Conservation (phyloP, 345 rosid genomes). For the Euclidium syriacum region DNA sequence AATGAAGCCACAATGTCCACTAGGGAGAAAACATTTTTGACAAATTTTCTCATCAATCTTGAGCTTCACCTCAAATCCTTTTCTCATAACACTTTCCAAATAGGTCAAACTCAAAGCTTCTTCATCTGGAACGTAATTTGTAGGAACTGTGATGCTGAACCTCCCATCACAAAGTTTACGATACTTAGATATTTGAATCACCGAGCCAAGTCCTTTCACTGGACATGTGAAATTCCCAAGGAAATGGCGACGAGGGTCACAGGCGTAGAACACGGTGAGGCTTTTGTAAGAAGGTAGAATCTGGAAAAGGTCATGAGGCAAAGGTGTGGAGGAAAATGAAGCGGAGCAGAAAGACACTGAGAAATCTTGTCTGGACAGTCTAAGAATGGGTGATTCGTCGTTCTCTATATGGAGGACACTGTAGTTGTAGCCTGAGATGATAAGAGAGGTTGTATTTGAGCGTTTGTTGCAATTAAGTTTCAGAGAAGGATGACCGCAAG, state of each 20-base stretch:
- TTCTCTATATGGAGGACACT: conserved; percentile 9
- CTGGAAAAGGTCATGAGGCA: neutral
- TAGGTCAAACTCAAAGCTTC: accelerated
- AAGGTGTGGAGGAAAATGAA: neutral
- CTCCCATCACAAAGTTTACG: neutral
- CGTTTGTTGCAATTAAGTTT: conserved; percentile 12
- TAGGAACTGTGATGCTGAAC: neutral
- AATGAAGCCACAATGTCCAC: conserved; percentile 12
- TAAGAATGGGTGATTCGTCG: neutral
- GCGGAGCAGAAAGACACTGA: neutral
- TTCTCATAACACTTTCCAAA: neutral
- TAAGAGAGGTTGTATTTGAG: neutral
- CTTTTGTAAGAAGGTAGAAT: neutral
- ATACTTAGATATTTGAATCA: accelerated
- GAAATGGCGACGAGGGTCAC: neutral
- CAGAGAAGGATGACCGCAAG: conserved; percentile 29
- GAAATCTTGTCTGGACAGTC: conserved; percentile 15
- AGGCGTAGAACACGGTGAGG: conserved; percentile 3
- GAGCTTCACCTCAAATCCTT: conserved; percentile 28
- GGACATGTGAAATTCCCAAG: neutral
- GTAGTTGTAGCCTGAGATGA: neutral
- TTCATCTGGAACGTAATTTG: neutral
- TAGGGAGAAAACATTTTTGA: neutral
- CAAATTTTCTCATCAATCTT: neutral
- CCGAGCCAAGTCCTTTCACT: neutral